Percentiles rank a stretch among this genome's conserved stretches.
Evolutionary conservation across 352 stramenopile species (phyloP).

Genomic region (Globisporangium echinulatum): DNA sequence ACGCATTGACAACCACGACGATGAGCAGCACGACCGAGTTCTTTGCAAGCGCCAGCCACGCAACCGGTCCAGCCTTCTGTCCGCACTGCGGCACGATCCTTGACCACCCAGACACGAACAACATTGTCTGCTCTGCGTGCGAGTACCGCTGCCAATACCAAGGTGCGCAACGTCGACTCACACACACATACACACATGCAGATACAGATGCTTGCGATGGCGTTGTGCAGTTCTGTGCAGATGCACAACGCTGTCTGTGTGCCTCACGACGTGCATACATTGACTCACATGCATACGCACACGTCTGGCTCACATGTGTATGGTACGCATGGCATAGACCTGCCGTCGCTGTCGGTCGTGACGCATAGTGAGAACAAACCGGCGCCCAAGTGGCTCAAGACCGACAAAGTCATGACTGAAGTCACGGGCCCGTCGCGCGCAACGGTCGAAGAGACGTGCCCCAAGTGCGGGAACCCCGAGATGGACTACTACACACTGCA

Average conservation of each 20-base stretch:
- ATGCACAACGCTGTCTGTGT: neutral
- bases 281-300: no score
- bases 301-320: no score
- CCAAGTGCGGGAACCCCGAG: conserved; percentile 95
- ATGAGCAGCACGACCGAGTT: conserved; percentile 47
- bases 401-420: conserved; percentile 66
- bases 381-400: conserved; percentile 74
- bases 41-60: conserved; percentile 50
- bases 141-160: conserved; percentile 82
- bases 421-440: conserved; percentile 84
- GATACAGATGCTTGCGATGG: no score
- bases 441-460: conserved; percentile 97
- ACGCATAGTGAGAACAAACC: conserved; percentile 75
- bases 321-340: conserved; percentile 26
- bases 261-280: conserved; percentile 1
- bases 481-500: conserved; percentile 99
- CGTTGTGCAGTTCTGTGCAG: no score
- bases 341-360: conserved; percentile 71
- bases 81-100: conserved; percentile 86
- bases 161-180: conserved; percentile 26
- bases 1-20: neutral
- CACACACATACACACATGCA: neutral
- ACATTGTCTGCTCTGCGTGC: conserved; percentile 82
- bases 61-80: conserved; percentile 80
- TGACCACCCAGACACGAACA: conserved; percentile 82